Percentiles rank a stretch among this genome's conserved stretches.
These are phyloP conservation scores for Marasmius tenuissimus DNA, from an alignment of 1,284 basidiomycete species.

Conservation along the genomic window DNA sequence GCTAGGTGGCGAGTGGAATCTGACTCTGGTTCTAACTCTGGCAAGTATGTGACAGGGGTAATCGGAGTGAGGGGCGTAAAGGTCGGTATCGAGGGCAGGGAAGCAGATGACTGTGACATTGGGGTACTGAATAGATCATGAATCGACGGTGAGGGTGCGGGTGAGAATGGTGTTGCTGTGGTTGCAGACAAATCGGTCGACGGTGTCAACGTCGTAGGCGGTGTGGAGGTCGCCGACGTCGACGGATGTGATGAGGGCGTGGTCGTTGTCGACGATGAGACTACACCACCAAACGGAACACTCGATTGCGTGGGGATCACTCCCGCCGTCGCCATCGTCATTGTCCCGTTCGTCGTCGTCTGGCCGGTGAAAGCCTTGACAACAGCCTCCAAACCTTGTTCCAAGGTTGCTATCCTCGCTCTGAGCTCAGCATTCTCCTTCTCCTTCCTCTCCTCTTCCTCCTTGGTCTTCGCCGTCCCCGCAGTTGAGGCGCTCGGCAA, in stretches of 20 bases:
- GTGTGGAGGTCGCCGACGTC: conserved; percentile 15
- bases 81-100: conserved; percentile 13
- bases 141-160: background rate
- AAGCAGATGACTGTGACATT: background rate
- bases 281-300: background rate
- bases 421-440: conserved; percentile 73
- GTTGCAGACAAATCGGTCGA: background rate
- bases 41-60: conserved; percentile 10
- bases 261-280: conserved; percentile 21
- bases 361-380: conserved; percentile 72
- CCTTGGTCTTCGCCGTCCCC: background rate
- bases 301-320: background rate
- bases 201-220: conserved; percentile 17
- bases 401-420: conserved; percentile 73
- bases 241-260: conserved; percentile 27
- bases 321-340: background rate
- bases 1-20: conserved; percentile 88
- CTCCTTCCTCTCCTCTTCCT: conserved; percentile 51
- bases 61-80: background rate
- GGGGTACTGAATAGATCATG: background rate
- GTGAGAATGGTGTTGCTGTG: background rate
- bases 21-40: conserved; percentile 26
- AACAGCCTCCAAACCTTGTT: conserved; percentile 77
- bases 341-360: conserved; percentile 14
- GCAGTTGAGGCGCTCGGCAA: background rate